Base-by-base conservation (phyloP, 352 stramenopile genomes). In the Phytophthora crassamura region DNA sequence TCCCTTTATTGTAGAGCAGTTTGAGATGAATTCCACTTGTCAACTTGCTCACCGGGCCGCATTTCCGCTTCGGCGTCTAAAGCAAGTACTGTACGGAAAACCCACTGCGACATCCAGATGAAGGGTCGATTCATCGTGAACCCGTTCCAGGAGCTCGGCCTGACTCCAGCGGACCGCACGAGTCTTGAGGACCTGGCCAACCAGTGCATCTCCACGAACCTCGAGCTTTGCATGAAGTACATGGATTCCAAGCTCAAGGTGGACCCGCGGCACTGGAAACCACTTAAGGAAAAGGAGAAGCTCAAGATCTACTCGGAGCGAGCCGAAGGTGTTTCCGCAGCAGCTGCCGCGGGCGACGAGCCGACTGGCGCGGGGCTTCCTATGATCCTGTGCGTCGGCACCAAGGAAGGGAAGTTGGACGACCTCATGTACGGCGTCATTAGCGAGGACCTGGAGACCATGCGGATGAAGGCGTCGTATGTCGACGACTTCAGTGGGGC, bases 391-490 rank as follows among this genome's bases (percentile, higher is more conserved):
- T 63, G 42, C 5, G 60, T 75, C 10, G 67, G 67, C 42, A 67
- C 45, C 11, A 59, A 49, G 36, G 50, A 58, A 33, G 68, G 68
- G 2, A 55, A 52, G 8, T 34, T 76, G 36, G 63, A 76, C 25
- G 68, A 76, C 48, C 41, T 72, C 7, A 69, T 76, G 57, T 76
- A 62, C 47, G 68, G 68, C 16, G 58, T 61, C 2, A 51, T 69
- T 20, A 70, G 51, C 34, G 52, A 64, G 30, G 66, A 67, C 20
- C 32, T 67, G 5, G 64, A 72, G 18, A 55, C 42, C 0, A 76
- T 73, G 63, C 62, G 61, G 20, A 60, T 76, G 38, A 75, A 72
- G 53, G 56, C 67, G 8, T 64, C 62, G 2, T 75, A 75, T 45
- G 55, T 67, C 4, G 56, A 69, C 8, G 66, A 80, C 18, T 58